These are phyloP conservation scores for Phytopythium aichiense DNA, from an alignment of 352 stramenopile species.

Conservation along the genomic window DNA sequence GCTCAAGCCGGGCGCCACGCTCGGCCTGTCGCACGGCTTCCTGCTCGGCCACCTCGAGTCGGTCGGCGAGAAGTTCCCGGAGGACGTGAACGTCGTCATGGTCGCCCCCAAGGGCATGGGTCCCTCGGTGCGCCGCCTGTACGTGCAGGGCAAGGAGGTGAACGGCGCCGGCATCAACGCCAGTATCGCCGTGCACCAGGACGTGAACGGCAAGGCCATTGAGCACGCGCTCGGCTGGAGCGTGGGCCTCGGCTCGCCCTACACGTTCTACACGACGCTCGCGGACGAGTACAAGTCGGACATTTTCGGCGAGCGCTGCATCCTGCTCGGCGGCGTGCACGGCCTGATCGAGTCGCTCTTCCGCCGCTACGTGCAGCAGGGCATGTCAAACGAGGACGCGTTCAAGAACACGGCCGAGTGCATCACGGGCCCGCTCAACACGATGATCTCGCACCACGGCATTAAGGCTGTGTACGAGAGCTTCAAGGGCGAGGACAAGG, in stretches of 20 bases:
- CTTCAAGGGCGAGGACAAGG: slow-evolving; percentile 92
- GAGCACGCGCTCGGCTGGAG: slow-evolving; percentile 97
- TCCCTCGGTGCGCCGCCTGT: slow-evolving; percentile 94
- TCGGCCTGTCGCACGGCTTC: slow-evolving; percentile 97
- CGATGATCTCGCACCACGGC: slow-evolving; percentile 96
- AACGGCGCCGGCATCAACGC: slow-evolving; percentile 98
- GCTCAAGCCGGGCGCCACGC: slow-evolving; percentile 94
- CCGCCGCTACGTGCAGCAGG: slow-evolving; percentile 94
- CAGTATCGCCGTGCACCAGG: slow-evolving; percentile 95
- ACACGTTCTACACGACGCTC: slow-evolving; percentile 97
- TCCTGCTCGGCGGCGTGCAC: slow-evolving; percentile 96
- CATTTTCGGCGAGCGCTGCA: slow-evolving; percentile 98
- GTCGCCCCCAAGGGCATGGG: slow-evolving; percentile 98
- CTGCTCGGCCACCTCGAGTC: slow-evolving; percentile 96
- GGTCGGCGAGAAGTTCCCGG: slow-evolving; percentile 93
- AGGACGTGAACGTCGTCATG: slow-evolving; percentile 98
- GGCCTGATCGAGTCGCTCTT: slow-evolving; percentile 97
- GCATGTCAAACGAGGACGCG: slow-evolving; percentile 92
- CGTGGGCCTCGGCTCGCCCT: slow-evolving; percentile 95
- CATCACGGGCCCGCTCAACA: slow-evolving; percentile 97
- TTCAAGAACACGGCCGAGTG: slow-evolving; percentile 97
- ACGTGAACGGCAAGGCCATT: slow-evolving; percentile 90
- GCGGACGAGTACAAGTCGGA: slow-evolving; percentile 97
- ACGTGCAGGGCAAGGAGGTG: slow-evolving; percentile 98
- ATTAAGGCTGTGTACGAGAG: slow-evolving; percentile 96